These are phyloP conservation scores for Xylaria multiplex DNA, from an alignment of 2,329 filamentous ascomycete species.

Conservation along the genomic window DNA sequence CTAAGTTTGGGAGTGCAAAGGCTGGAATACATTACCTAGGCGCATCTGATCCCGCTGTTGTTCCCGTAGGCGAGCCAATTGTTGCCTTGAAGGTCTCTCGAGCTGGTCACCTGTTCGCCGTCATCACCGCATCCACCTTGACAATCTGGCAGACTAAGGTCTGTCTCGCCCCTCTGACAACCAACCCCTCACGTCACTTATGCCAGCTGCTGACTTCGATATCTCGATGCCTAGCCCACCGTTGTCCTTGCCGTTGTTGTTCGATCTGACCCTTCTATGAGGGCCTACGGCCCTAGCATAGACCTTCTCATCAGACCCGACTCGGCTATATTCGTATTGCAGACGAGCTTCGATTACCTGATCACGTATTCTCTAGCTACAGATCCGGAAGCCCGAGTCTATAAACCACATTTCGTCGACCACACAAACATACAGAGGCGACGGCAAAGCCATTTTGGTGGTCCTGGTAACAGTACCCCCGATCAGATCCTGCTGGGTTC, in stretches of 20 bases:
- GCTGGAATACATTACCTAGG: constrained; percentile 43
- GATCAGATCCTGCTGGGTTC: constrained; percentile 76
- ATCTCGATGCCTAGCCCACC: constrained; percentile 71
- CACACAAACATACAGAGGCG: constrained; percentile 71
- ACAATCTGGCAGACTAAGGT: constrained; percentile 98
- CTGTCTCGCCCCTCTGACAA: constrained; percentile 45
- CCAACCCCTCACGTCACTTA: constrained; percentile 37
- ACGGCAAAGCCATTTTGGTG: constrained; percentile 69
- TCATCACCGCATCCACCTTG: constrained; percentile 84
- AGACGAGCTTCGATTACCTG: constrained; percentile 84
- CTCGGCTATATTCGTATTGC: constrained; percentile 89
- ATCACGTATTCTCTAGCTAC: constrained; percentile 94
- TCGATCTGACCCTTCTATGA: constrained; percentile 81
- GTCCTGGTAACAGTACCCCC: constrained; percentile 63
- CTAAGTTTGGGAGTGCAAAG: constrained; percentile 48
- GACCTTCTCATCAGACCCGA: constrained; percentile 89
- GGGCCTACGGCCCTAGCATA: constrained; percentile 85
- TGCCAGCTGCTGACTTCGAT: constrained; percentile 43
- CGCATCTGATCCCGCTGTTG: constrained; percentile 52
- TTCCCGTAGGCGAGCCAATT: constrained; percentile 68
- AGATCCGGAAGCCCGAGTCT: constrained; percentile 83
- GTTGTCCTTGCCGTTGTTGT: constrained; percentile 87
- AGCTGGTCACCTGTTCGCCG: constrained; percentile 83
- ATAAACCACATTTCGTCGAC: constrained; percentile 81
- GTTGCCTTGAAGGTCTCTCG: constrained; percentile 80